phyloP scores from a whole-genome alignment of 2,329 filamentous ascomycete genomes.

The Penicillium capsulatum region DNA sequence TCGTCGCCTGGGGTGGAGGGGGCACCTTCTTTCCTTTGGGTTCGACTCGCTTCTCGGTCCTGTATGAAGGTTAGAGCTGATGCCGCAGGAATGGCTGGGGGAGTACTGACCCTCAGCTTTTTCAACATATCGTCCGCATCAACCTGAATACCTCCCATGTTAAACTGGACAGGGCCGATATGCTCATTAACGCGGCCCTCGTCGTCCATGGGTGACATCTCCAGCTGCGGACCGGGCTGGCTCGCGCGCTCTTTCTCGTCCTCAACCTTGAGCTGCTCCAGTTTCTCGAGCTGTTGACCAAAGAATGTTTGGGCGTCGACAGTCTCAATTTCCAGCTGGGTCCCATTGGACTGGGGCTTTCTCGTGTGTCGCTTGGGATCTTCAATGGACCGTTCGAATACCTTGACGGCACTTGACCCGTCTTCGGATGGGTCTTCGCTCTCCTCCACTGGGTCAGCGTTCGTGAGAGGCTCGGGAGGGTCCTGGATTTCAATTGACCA shows the following conservation, averaged over 20 bases:
- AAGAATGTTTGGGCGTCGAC: constrained; percentile 75
- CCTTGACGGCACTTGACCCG: constrained; percentile 60
- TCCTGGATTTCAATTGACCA: constrained; percentile 82
- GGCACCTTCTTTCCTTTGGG: constrained; percentile 32
- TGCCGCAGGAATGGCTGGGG: constrained; percentile 4
- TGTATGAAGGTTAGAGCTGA: constrained; percentile 17
- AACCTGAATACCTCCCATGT: constrained; percentile 95
- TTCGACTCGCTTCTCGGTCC: constrained; percentile 44
- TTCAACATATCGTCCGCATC: constrained; percentile 92
- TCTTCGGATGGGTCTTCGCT: constrained; percentile 21
- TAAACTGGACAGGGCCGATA: constrained; percentile 93
- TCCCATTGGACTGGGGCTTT: constrained; percentile 45
- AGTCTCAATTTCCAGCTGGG: constrained; percentile 58
- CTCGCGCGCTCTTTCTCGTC: constrained; percentile 46
- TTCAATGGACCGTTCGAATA: constrained; percentile 75
- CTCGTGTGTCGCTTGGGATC: constrained; percentile 65
- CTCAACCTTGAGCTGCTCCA: constrained; percentile 62
- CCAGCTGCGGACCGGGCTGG: constrained; percentile 33
- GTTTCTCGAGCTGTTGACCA: constrained; percentile 65
- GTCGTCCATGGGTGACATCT: constrained; percentile 37
- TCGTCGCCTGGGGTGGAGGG: constrained; percentile 37
- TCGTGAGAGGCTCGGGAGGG: constrained; percentile 29
- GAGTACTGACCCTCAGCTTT: constrained; percentile 65
- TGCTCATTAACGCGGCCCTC: constrained; percentile 62
- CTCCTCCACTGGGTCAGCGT: constrained; percentile 25